phyloP scores from a whole-genome alignment of 1,284 basidiomycete genomes.

The Ceratobasidium sp. region DNA sequence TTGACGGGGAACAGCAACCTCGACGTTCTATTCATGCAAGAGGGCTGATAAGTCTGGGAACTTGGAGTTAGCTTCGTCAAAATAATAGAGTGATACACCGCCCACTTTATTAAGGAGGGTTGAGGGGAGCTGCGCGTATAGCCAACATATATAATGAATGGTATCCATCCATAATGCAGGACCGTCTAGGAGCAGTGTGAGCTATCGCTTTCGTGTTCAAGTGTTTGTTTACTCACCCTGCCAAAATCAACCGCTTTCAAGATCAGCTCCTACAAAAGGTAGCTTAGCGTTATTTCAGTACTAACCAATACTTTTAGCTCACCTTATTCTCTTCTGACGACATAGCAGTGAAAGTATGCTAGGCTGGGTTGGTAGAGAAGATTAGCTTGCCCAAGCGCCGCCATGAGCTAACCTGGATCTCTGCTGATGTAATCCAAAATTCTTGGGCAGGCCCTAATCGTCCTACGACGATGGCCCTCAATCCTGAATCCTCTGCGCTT shows the following conservation, averaged over 20 bases:
- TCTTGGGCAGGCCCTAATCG: constrained; percentile 41
- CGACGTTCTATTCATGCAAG: constrained; percentile 68
- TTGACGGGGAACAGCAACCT: not conserved
- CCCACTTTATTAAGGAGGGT: constrained; percentile 92
- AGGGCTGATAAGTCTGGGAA: constrained; percentile 82
- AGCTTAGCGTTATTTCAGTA: not conserved
- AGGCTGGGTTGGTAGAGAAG: constrained; percentile 21
- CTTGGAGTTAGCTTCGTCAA: constrained; percentile 20
- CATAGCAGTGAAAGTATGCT: constrained; percentile 59
- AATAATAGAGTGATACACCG: constrained; percentile 36
- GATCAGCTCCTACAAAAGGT: constrained; percentile 72
- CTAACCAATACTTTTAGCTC: not conserved
- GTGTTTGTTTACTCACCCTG: constrained; percentile 67
- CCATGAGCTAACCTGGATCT: constrained; percentile 14
- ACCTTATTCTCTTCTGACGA: constrained; percentile 89
- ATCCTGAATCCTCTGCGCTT: constrained; percentile 72
- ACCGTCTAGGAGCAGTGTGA: constrained; percentile 67
- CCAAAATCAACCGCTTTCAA: constrained; percentile 79
- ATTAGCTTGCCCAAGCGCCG: constrained; percentile 12
- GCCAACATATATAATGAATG: constrained; percentile 91
- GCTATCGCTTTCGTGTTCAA: not conserved
- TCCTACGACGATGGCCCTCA: constrained; percentile 69
- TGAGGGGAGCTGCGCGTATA: constrained; percentile 89
- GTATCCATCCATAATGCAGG: constrained; percentile 93
- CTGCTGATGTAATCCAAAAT: constrained; percentile 42